Base-by-base conservation (phyloP, 805 yeast species). In the Brettanomyces bruxellensis region DNA sequence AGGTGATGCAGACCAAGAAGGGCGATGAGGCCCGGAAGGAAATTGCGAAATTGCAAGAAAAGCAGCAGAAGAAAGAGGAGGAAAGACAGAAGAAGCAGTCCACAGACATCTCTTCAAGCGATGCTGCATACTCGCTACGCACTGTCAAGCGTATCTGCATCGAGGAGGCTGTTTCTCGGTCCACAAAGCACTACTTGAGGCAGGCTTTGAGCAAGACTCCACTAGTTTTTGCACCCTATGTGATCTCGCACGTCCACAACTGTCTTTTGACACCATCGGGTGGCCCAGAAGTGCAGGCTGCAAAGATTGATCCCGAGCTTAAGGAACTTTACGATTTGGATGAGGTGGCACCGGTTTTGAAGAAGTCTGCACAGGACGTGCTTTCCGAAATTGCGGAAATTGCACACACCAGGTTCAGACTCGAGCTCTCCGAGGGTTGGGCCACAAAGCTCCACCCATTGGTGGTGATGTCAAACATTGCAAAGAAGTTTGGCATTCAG, bases 401-500 rank as follows among this genome's bases (percentile, higher is more conserved):
- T 53, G 86, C 81, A 6, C 60, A 52, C 35, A 52, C 62, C 37
- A 81, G 95, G 57, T 89, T 76, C 72, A 78, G 95, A 67, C 76
- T 70, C 59, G 54, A 61, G 0, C 68, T 88, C 39, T 69, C 80
- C 1, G 61, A 57, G 0, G 63, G 69, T 43, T 83, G 87, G 84
- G 48, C 53, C 11, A 55, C 63, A 1, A 52, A 59, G 14, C 49
- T 75, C 35, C 61, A 60, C 28, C 63, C 70, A 3, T 50, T 69
- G 22, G 78, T 75, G 44, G 52, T 64, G 34, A 69, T 87, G 56
- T 80, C 90, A 66, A 85, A 82, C 53, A 71, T 89, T 51, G 80
- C 96, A 9, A 56, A 70, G 45, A 84, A 86, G 65, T 78, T 81
- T 55, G 98, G 98, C 66, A 78, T 91, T 45, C 99, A 93, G 69